Percentiles rank a stretch among this genome's conserved stretches.
Evolutionary conservation across 371 early-diverging fungal species (phyloP).

Genomic region (Funneliformis caledonium): DNA sequence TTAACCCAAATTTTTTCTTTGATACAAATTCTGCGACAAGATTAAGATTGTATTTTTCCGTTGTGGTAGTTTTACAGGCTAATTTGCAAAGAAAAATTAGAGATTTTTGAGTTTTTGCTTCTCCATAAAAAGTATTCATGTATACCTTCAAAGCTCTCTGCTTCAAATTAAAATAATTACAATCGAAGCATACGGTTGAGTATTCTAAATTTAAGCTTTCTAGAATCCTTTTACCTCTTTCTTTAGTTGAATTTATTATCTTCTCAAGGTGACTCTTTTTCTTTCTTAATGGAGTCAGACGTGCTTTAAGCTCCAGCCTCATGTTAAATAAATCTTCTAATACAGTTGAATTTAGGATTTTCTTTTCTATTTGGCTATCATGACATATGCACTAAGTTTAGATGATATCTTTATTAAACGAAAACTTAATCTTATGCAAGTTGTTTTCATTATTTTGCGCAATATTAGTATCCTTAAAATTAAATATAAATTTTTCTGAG

Average conservation of each 20-base stretch:
- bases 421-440: slow-evolving; percentile 29
- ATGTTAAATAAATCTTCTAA: slow-evolving; percentile 3
- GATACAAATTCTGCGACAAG: slow-evolving; percentile 18
- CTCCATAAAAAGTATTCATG: not conserved
- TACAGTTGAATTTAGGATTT: not conserved
- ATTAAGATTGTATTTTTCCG: slow-evolving; percentile 15
- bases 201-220: slow-evolving; percentile 33
- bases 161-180: slow-evolving; percentile 12
- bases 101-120: slow-evolving; percentile 8
- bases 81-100: slow-evolving; percentile 27
- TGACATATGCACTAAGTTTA: not conserved
- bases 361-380: slow-evolving; percentile 2
- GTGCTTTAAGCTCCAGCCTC: not conserved
- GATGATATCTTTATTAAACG: not conserved
- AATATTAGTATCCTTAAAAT: not conserved
- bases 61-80: not conserved
- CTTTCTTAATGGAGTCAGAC: not conserved
- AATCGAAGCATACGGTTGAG: slow-evolving; percentile 21
- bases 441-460: slow-evolving; percentile 19
- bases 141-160: slow-evolving; percentile 23
- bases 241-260: slow-evolving; percentile 16
- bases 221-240: slow-evolving; percentile 6
- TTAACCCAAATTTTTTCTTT: slow-evolving; percentile 11
- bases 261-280: slow-evolving; percentile 6
- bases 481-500: slow-evolving; percentile 16